Conservation (phyloP, 2,329 filamentous ascomycete species). For the Alternaria metachromatica region DNA sequence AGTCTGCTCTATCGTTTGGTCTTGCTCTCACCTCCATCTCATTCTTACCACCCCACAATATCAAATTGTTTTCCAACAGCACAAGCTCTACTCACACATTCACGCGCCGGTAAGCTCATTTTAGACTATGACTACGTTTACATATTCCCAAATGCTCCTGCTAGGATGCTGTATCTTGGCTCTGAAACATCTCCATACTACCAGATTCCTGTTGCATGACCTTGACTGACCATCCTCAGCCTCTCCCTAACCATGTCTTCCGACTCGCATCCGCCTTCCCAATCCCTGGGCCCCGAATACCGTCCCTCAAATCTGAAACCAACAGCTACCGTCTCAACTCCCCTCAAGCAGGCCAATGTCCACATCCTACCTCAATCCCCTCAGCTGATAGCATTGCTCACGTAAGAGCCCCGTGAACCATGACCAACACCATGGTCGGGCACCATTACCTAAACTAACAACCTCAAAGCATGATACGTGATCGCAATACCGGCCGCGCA, state of each 20-base stretch:
- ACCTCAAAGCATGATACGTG: slow-evolving; percentile 82
- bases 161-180: neutral
- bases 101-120: neutral
- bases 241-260: slow-evolving; percentile 33
- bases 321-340: slow-evolving; percentile 84
- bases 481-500: slow-evolving; percentile 85
- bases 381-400: slow-evolving; percentile 94
- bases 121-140: neutral
- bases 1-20: slow-evolving; percentile 14
- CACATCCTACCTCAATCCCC: slow-evolving; percentile 90
- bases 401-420: slow-evolving; percentile 67
- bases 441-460: slow-evolving; percentile 7
- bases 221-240: neutral
- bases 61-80: slow-evolving; percentile 8
- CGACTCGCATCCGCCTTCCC: slow-evolving; percentile 48
- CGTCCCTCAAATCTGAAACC: slow-evolving; percentile 78
- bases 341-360: slow-evolving; percentile 83
- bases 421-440: slow-evolving; percentile 4
- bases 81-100: slow-evolving; percentile 1
- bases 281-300: slow-evolving; percentile 82
- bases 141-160: neutral
- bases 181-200: neutral
- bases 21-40: slow-evolving; percentile 17
- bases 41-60: slow-evolving; percentile 14
- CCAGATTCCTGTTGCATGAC: neutral